These are phyloP conservation scores for Xylaria hypoxylon DNA, from an alignment of 2,329 filamentous ascomycete species.

Conservation along the genomic window DNA sequence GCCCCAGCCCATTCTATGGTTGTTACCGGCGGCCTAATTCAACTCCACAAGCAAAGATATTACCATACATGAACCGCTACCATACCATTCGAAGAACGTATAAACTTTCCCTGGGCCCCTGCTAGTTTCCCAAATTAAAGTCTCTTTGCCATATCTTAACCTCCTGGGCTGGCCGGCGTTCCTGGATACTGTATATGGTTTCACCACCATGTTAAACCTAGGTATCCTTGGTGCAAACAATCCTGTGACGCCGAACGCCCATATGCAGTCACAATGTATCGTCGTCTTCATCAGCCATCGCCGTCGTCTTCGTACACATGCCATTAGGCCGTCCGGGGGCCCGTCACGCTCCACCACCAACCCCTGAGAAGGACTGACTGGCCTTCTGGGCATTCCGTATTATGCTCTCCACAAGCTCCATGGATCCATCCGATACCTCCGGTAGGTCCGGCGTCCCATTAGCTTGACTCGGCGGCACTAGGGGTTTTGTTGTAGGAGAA, in stretches of 20 bases:
- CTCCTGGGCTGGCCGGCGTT: not conserved
- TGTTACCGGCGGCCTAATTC: not conserved
- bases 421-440: constrained; percentile 51
- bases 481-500: not conserved
- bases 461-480: constrained; percentile 8
- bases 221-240: constrained; percentile 12
- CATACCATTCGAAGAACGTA: not conserved
- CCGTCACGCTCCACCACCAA: not conserved
- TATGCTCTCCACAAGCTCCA: constrained; percentile 52
- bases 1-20: constrained; percentile 6
- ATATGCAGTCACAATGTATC: constrained; percentile 18
- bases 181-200: constrained; percentile 13
- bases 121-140: not conserved
- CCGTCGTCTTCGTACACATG: constrained; percentile 8
- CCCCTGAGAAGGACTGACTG: constrained; percentile 40
- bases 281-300: constrained; percentile 31
- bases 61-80: not conserved
- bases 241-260: constrained; percentile 30
- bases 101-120: not conserved
- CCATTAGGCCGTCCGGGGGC: too few species aligned
- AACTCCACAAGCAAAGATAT: constrained; percentile 12
- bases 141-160: not conserved
- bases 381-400: constrained; percentile 50
- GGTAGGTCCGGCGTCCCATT: constrained; percentile 44
- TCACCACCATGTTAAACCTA: constrained; percentile 5